Evolutionary conservation across 352 stramenopile genomes (phyloP).

Genomic region (Phytopythium boreale): DNA sequence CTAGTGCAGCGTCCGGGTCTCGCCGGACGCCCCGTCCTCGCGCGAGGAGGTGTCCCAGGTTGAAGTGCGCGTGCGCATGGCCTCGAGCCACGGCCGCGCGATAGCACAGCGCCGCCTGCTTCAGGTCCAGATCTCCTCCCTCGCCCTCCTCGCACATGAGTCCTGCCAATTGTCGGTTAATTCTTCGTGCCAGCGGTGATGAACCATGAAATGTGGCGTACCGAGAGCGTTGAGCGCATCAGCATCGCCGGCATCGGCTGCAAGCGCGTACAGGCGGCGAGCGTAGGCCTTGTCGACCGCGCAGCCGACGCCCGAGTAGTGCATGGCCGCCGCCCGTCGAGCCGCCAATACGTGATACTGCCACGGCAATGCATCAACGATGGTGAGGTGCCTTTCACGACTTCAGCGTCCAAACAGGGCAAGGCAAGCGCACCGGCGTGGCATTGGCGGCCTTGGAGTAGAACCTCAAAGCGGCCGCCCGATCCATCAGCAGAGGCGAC

Average conservation of each 20-base stretch:
- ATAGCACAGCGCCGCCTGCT: constrained; percentile 51
- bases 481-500: constrained; percentile 46
- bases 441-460: constrained; percentile 51
- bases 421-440: constrained; percentile 10
- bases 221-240: constrained; percentile 72
- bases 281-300: constrained; percentile 44
- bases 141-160: constrained; percentile 82
- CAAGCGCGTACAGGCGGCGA: constrained; percentile 53
- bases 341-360: constrained; percentile 23
- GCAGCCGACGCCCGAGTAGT: constrained; percentile 58
- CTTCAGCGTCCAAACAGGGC: neutral
- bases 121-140: constrained; percentile 65
- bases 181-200: neutral
- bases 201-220: constrained; percentile 10
- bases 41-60: constrained; percentile 63
- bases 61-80: constrained; percentile 71
- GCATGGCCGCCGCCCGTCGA: constrained; percentile 54
- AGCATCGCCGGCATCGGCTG: constrained; percentile 41
- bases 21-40: constrained; percentile 60
- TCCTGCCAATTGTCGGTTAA: too few relatives aligned
- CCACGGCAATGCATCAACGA: neutral
- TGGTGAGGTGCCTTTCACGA: neutral
- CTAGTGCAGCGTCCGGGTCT: constrained; percentile 52
- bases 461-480: constrained; percentile 49
- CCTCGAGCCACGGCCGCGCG: constrained; percentile 38